Evolutionary conservation across 2,329 filamentous ascomycete species (phyloP), one percentile per base, ranked within the genome.

Genomic region (Meredithiella fracta): DNA sequence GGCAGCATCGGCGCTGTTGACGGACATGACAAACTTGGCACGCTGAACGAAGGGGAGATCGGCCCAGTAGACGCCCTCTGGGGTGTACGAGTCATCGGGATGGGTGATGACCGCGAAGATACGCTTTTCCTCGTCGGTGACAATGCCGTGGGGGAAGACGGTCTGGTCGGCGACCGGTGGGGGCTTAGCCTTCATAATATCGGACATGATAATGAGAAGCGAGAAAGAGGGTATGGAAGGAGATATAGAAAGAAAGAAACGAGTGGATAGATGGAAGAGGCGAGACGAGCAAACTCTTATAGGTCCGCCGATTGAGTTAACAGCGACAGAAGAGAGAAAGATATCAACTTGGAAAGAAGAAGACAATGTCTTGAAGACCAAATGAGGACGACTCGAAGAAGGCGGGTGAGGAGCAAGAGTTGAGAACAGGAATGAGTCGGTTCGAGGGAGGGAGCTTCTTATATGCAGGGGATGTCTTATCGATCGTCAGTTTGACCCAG

Each of bases 1-100:
- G 62, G 71, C 74, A 54, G 84, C 73, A 68, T 94, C 90, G 47
- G 73, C 71, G 58, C 73, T 73, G 68, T 96, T 84, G 66, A 89
- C 81, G 58, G 79, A 76, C 66, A 72, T 74, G 65, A 95, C 83
- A 65, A 97, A 97, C 60, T 74, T 73, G 64, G 86, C 66, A 60
- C 86, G 82, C 72, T 91, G 70, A 59, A 68, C 63, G 53, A 88
- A 65, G 20, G 83, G 81, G 63, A 97, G 73, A 66, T 96, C 91
- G 34, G 90, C 91, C 90, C 90, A 97, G 77, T 97, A 97, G 61
- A 80, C 77, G 59, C 91, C 91, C 20, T 90, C 79, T 56, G 77
- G 70, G 56, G 85, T 86, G 71, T 91, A 96, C 60, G 82, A 85
- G 71, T 97, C 91, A 65, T 94, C 86, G 1, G 91, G 91, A 56